Evolutionary conservation across 2,329 filamentous ascomycete genomes (phyloP), one percentile per base, ranked within the genome.

Genomic region (Fusarium xyrophilum): DNA sequence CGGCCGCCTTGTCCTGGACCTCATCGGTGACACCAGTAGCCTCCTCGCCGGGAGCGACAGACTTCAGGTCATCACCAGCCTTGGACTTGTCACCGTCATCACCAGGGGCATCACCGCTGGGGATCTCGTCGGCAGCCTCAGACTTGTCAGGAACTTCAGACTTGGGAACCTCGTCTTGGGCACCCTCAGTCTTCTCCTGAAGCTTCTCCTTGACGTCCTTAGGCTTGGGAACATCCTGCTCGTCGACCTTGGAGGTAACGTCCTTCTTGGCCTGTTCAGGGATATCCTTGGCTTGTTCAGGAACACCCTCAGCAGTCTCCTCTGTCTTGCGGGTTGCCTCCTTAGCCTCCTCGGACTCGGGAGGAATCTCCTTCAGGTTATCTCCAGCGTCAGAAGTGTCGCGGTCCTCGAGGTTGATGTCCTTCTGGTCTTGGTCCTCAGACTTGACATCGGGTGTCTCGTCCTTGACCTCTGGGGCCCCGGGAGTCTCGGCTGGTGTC

Each of bases 21-120:
- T 68, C 65, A 7, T 65, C 75, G 33, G 77, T 79, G n/a, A 60
- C 32, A 21, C 61, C 61, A n/a, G 57, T 56, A 6, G 80, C 74
- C 4, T 80, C 75, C 46, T 69, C 65, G 10, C 66, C 69, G 0
- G 67, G 69, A 38, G 65, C 70, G 73, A 86, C 85, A 12, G 81
- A 75, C 75, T 88, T 88, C 78, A 70, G 30, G 27, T 60, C 59
- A 12, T 71, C 66, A 17, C 65, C 67, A 28, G 68, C 36, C 55
- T 72, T 70, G 10, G 63, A 70, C 56, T 70, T 64, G 23, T 54
- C 60, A n/a, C 42, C 60, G 2, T 63, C 66, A 5, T 67, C 63
- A 15, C 39, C 54, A 30, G 42, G 61, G 4, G 33, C 40, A 8
- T 67, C 52, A 8, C 42, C 30, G 3, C 42, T 48, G 12, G 57